Percentiles rank a stretch among this genome's conserved stretches.
phyloP scores from a whole-genome alignment of 2,329 filamentous ascomycete species.

The Microsporum ferrugineum region DNA sequence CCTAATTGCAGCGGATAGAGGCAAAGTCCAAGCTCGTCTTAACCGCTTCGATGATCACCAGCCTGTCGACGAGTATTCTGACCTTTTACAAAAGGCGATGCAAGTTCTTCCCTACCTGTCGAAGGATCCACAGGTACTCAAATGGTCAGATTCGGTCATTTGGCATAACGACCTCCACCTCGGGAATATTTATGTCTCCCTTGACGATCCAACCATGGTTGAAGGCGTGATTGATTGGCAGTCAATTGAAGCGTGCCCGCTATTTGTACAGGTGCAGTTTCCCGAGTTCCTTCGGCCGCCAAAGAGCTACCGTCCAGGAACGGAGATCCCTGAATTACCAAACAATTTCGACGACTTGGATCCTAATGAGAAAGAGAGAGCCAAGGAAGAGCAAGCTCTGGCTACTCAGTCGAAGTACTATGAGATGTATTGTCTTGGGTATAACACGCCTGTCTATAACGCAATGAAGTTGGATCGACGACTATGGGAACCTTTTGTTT shows the following conservation, averaged over 20 bases:
- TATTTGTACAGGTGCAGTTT: conserved; percentile 18
- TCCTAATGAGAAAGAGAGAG: conserved; percentile 7
- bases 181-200: conserved; percentile 31
- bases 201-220: conserved; percentile 14
- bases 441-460: conserved; percentile 16
- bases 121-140: background rate
- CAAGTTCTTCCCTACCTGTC: conserved; percentile 6
- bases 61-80: conserved; percentile 14
- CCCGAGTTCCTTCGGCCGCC: conserved; percentile 20
- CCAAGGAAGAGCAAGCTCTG: background rate
- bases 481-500: conserved; percentile 15
- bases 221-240: conserved; percentile 36
- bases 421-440: conserved; percentile 15
- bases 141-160: conserved; percentile 12
- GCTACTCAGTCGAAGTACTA: conserved; percentile 19
- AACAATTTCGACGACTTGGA: conserved; percentile 14
- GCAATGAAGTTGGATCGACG: conserved; percentile 16
- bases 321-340: conserved; percentile 13
- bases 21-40: conserved; percentile 14
- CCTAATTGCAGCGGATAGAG: background rate
- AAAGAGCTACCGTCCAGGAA: conserved; percentile 19
- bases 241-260: conserved; percentile 22
- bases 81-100: conserved; percentile 6
- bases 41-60: conserved; percentile 12
- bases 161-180: conserved; percentile 33